Evolutionary conservation across 2,329 filamentous ascomycete genomes (phyloP), one percentile per base, ranked within the genome.

Genomic region (Pyrenochaeta sp.): DNA sequence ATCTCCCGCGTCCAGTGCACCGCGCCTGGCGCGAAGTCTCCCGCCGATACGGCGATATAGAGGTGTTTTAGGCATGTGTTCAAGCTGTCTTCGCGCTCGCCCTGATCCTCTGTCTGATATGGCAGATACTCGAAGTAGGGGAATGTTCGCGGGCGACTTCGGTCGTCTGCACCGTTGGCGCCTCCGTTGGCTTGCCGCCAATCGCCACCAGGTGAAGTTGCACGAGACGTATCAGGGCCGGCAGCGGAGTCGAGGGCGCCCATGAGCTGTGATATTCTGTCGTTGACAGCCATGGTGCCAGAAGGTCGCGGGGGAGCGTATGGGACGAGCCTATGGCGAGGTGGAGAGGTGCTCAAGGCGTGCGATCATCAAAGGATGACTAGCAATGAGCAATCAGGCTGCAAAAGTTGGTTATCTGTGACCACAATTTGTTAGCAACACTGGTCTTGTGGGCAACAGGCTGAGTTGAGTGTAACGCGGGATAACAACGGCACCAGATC

Each of bases 1-100:
- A 99, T 88, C 84, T 99, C 95, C 64, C 94, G 88, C 14, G 95
- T 97, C 95, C 95, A 99, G 77, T 99, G 94, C 56, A 97, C 83
- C 23, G 94, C 95, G 30, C 95, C 95, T 0, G 94, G 91, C 20
- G 90, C 89, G 77, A 98, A 98, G 77, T 99, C 95, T 62, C 97
- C 92, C 3, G 95, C 90, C 72, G 92, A 89, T 60, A 99, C 83
- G 51, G 94, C 87, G 66, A 97, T 91, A 75, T 97, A 98, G 27
- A 99, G 88, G 71, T 97, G 91, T 75, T 93, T 95, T 64, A 98
- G 83, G 66, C 97, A 98, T 73, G 92, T 91, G 40, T 89, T 84
- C 41, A 99, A 81, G 58, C 93, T 92, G 45, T 83, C 84, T 72
- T 96, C 88, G 60, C 93, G 86, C 77, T 92, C 85, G 30, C 82